Evolutionary conservation across 257 asterid genomes (phyloP).

Genomic region (Solanum paucissectum): DNA sequence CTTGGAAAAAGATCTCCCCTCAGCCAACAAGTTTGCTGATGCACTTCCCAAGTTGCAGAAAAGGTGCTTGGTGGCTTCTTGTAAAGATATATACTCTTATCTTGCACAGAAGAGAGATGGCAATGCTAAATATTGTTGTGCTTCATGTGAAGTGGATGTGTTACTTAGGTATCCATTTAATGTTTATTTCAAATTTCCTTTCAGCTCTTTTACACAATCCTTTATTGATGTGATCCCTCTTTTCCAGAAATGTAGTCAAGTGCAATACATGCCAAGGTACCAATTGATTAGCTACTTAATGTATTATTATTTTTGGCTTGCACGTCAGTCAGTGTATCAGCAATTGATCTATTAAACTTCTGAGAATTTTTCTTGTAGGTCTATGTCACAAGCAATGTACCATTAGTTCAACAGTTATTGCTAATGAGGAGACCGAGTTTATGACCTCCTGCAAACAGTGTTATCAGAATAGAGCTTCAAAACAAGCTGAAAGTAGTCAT

Average conservation of each 20-base stretch:
- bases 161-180: constrained; percentile 40
- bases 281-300: background rate
- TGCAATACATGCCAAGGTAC: constrained; percentile 80
- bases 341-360: background rate
- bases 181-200: background rate
- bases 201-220: background rate
- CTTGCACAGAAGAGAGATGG: constrained; percentile 46
- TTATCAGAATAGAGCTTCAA: constrained; percentile 16
- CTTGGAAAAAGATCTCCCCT: constrained; percentile 11
- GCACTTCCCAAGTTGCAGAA: constrained; percentile 26
- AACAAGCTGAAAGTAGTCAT: constrained; percentile 20
- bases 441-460: constrained; percentile 55
- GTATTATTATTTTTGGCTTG: background rate
- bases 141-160: constrained; percentile 48
- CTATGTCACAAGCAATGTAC: constrained; percentile 64
- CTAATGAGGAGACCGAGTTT: constrained; percentile 25
- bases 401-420: constrained; percentile 25
- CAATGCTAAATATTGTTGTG: constrained; percentile 26
- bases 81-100: constrained; percentile 38
- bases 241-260: constrained; percentile 50
- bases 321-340: background rate
- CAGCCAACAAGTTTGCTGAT: constrained; percentile 19
- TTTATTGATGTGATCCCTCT: constrained; percentile 10
- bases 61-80: constrained; percentile 35
- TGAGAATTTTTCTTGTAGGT: constrained; percentile 27